These are phyloP conservation scores for Candida labiduridarum DNA, from an alignment of 1,139 yeast genomes.

Conservation along the genomic window DNA sequence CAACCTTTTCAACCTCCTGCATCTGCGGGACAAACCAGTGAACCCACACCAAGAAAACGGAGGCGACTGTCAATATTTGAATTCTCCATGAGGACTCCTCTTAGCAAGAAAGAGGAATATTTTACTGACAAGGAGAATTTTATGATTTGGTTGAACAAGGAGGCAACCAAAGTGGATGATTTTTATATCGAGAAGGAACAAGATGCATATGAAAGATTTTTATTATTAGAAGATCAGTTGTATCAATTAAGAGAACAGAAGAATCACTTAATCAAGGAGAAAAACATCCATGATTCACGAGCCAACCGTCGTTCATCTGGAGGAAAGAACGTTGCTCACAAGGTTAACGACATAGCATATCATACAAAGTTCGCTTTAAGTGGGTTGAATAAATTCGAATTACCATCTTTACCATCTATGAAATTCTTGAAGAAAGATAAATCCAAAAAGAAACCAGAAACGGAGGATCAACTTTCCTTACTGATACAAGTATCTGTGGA, in stretches of 20 bases:
- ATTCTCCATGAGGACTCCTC: conserved; percentile 21
- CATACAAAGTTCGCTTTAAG: conserved; percentile 36
- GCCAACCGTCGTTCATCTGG: conserved; percentile 1
- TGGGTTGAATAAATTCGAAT: conserved; percentile 46
- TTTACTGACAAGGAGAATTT: conserved; percentile 48
- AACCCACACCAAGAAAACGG: conserved; percentile 2
- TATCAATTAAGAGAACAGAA: conserved; percentile 63
- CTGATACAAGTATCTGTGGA: conserved; percentile 21
- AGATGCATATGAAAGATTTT: conserved; percentile 60
- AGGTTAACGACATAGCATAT: conserved; percentile 34
- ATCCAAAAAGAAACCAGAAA: conserved; percentile 5
- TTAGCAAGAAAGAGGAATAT: conserved; percentile 20
- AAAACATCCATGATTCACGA: conserved; percentile 16
- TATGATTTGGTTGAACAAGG: conserved; percentile 59
- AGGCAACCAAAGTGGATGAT: conserved; percentile 58
- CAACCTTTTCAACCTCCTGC: not conserved
- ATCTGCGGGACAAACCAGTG: conserved; percentile 1
- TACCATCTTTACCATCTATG: conserved; percentile 60
- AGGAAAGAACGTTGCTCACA: conserved; percentile 20
- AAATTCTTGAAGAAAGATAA: conserved; percentile 37
- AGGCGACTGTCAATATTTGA: conserved; percentile 21
- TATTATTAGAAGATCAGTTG: conserved; percentile 68
- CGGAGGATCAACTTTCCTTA: conserved; percentile 20
- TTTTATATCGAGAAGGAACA: conserved; percentile 65
- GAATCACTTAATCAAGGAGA: conserved; percentile 17